Percentiles rank a stretch among this genome's conserved stretches.
These are phyloP conservation scores for Lipomyces orientalis DNA, from an alignment of 805 yeast genomes.

Conservation along the genomic window DNA sequence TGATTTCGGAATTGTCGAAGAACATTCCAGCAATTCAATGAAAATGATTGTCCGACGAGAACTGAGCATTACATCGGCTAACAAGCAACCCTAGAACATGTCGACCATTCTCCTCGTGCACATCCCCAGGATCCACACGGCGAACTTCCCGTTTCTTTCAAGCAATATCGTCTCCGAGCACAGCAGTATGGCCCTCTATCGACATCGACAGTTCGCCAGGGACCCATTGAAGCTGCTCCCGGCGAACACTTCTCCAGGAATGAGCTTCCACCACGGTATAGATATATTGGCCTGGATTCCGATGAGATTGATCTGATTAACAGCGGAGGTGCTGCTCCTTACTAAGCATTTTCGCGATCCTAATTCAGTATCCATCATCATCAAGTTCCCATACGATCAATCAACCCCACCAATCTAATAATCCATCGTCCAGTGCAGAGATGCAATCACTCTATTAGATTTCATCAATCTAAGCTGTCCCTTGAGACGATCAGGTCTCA, in stretches of 20 bases:
- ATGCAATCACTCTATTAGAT: neutral
- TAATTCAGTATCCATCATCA: neutral
- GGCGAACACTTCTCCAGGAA: conserved; percentile 56
- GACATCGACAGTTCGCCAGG: conserved; percentile 23
- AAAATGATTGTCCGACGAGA: conserved; percentile 14
- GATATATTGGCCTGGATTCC: conserved; percentile 66
- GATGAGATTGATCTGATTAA: conserved; percentile 76
- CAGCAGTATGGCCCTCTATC: conserved; percentile 47
- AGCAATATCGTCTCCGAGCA: conserved; percentile 42
- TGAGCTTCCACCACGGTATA: conserved; percentile 75
- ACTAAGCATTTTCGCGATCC: conserved; percentile 1
- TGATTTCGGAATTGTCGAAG: neutral
- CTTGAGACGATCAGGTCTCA: neutral
- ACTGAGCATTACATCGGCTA: conserved; percentile 33
- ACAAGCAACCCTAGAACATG: conserved; percentile 35
- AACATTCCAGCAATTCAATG: neutral
- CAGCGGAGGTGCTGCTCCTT: conserved; percentile 73
- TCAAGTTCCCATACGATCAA: neutral
- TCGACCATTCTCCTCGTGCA: conserved; percentile 51
- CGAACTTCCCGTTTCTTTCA: conserved; percentile 49
- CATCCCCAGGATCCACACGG: conserved; percentile 50
- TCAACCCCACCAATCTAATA: neutral
- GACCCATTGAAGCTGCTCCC: conserved; percentile 37
- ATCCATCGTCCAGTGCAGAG: too few relatives aligned
- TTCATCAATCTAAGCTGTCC: neutral